Evolutionary conservation across 306 rosid species (phyloP).

Genomic region (Mimosa bimucronata): DNA sequence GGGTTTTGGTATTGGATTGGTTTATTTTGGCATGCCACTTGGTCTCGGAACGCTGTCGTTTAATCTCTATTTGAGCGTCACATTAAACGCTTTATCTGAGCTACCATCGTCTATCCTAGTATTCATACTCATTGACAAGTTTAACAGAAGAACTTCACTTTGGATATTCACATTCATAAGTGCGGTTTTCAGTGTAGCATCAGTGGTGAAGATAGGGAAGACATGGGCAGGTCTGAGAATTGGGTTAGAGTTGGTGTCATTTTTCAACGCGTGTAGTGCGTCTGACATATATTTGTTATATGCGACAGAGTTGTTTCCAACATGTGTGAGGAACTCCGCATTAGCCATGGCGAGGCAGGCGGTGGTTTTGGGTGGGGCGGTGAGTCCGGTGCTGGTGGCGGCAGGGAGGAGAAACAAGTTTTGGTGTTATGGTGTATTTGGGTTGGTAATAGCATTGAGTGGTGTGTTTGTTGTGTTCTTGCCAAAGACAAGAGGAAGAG

Average conservation of each 20-base stretch:
- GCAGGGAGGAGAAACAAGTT: conserved; percentile 48
- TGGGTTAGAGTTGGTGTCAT: conserved; percentile 58
- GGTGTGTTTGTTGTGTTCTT: conserved; percentile 54
- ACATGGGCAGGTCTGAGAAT: conserved; percentile 37
- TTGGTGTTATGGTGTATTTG: conserved; percentile 53
- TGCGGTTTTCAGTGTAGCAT: conserved; percentile 56
- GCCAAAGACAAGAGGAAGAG: conserved; percentile 64
- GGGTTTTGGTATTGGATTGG: conserved; percentile 59
- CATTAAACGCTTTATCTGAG: conserved; percentile 68
- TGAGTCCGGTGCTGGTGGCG: conserved; percentile 56
- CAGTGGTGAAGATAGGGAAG: conserved; percentile 34
- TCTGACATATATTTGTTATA: conserved; percentile 48
- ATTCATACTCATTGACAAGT: conserved; percentile 41
- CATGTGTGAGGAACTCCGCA: conserved; percentile 70
- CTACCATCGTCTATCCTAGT: conserved; percentile 54
- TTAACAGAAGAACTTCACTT: conserved; percentile 50
- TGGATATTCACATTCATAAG: conserved; percentile 36
- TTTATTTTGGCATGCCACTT: conserved; percentile 71
- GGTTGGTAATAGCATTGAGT: conserved; percentile 47
- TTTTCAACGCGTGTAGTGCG: conserved; percentile 58
- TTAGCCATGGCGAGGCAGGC: too few species aligned
- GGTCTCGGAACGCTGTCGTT: conserved; percentile 54
- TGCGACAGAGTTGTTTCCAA: conserved; percentile 64
- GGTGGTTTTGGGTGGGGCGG: conserved; percentile 68
- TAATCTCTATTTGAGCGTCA: conserved; percentile 59